Evolutionary conservation across 106 monocot species (phyloP), one percentile per base, ranked within the genome.

Genomic region (Platanthera zijinensis): DNA sequence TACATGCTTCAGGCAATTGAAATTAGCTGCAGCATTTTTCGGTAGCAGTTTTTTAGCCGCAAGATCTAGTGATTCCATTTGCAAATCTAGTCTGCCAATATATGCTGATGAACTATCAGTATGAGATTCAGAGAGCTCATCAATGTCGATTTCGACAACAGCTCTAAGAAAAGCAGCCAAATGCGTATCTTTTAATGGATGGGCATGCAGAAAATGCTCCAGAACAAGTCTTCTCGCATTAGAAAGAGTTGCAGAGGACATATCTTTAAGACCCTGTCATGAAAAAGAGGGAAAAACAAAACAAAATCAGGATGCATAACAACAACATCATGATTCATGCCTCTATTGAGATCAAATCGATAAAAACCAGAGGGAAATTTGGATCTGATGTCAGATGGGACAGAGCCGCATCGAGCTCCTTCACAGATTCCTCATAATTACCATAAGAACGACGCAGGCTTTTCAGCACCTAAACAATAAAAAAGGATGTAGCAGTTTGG

Each of bases 351-450:
- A 66, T 8, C 8, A 30, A 66, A 66, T 10, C 66, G 6, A 28
- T 25, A 63, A 82, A 46, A 39, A 91, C 96, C 87, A 86, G 80
- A 22, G 93, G 96, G 72, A 93, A 88, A 75, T 64, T 18, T 48
- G 85, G 79, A 83, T 68, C 48, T 13, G 89, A 89, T 51, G 74
- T 78, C 73, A 96, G 72, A 39, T 83, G 69, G 39, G 66, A 48
- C 1, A 96, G 73, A 48, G 84, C 87, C 32, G 76, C 82, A 83
- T 96, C 93, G 50, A 96, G 84, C 53, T 96, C 89, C 50, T 81
- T 81, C 4, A 84, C 69, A n/a, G 87, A 91, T 32, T 73, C 84
- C 12, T 76, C 77, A 52, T 82, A 85, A 30, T 86, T 79, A 70
- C 14, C 74, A 39, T 83, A 81, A 15, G 59, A 83, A 32, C 19